Evolutionary conservation across 2,329 filamentous ascomycete genomes (phyloP).

Genomic region (Sclerotinia minor): DNA sequence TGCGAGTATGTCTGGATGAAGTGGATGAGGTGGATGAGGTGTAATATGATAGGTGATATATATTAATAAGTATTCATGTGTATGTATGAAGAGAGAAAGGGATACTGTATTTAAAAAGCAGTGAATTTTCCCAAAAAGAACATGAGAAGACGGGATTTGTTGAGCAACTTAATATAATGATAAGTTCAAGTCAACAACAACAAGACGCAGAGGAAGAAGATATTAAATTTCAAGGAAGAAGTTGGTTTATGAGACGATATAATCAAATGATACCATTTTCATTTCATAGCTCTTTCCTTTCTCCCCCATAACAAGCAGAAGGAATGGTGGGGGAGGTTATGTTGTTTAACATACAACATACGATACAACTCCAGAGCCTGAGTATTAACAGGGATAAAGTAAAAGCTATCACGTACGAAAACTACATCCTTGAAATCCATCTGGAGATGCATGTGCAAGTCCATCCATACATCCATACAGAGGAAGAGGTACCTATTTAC

Average conservation of each 20-base stretch:
- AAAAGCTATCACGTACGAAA: not conserved
- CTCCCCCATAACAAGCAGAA: not conserved
- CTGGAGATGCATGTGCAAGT: not conserved
- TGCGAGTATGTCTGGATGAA: conserved; percentile 2
- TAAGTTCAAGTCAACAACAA: not conserved
- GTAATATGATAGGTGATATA: not conserved
- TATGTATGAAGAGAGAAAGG: not conserved
- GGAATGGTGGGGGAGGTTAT: too few relatives aligned
- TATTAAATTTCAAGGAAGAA: too few relatives aligned
- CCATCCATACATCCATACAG: too few relatives aligned
- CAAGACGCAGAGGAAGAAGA: too few relatives aligned
- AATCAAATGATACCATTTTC: too few relatives aligned
- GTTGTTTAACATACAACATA: too few relatives aligned
- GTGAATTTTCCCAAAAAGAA: not conserved
- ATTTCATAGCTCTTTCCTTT: too few relatives aligned
- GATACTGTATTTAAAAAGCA: not conserved
- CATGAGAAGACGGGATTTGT: not conserved
- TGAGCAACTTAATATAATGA: not conserved
- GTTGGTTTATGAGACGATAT: not conserved
- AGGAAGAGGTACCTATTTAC: too few relatives aligned
- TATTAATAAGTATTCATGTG: not conserved
- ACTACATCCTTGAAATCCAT: not conserved
- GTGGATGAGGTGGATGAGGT: too few relatives aligned
- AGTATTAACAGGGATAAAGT: not conserved
- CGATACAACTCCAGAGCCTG: not conserved